A percentile compares a stretch with the other conserved stretches of the same genome.
Evolutionary conservation across 805 yeast genomes (phyloP).

Genomic region (Jamesozyma gamospora): DNA sequence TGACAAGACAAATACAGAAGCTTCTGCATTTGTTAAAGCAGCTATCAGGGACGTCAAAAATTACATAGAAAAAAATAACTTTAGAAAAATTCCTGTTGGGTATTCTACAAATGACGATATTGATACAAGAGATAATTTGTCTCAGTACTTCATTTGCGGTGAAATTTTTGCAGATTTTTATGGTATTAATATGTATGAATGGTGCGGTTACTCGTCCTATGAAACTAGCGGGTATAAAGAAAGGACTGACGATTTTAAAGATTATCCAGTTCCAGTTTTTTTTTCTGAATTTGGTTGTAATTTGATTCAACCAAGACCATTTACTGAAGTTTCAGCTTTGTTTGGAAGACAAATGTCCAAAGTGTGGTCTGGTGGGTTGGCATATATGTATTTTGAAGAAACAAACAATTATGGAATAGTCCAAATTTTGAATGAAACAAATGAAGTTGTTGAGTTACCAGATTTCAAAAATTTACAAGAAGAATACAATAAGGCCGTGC

Average conservation of each 20-base stretch:
- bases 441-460: slow-evolving; percentile 41
- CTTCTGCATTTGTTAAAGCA: slow-evolving; percentile 93
- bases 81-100: slow-evolving; percentile 84
- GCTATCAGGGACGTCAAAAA: slow-evolving; percentile 82
- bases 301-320: slow-evolving; percentile 52
- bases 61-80: slow-evolving; percentile 51
- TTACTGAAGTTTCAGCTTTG: slow-evolving; percentile 58
- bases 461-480: slow-evolving; percentile 51
- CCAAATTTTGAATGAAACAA: slow-evolving; percentile 31
- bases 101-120: slow-evolving; percentile 87
- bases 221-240: slow-evolving; percentile 54
- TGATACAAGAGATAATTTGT: slow-evolving; percentile 66
- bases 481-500: slow-evolving; percentile 40
- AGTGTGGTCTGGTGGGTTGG: slow-evolving; percentile 82
- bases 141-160: slow-evolving; percentile 83
- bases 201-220: slow-evolving; percentile 69
- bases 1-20: slow-evolving; percentile 69
- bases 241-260: slow-evolving; percentile 51
- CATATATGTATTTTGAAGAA: slow-evolving; percentile 75
- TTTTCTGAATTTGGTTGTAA: slow-evolving; percentile 81
- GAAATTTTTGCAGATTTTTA: slow-evolving; percentile 55
- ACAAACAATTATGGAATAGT: slow-evolving; percentile 68
- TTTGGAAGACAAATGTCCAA: slow-evolving; percentile 60
- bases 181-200: slow-evolving; percentile 80
- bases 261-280: slow-evolving; percentile 63